Conservation (phyloP, 2,329 filamentous ascomycete species). For the Penicillium sumatraense region DNA sequence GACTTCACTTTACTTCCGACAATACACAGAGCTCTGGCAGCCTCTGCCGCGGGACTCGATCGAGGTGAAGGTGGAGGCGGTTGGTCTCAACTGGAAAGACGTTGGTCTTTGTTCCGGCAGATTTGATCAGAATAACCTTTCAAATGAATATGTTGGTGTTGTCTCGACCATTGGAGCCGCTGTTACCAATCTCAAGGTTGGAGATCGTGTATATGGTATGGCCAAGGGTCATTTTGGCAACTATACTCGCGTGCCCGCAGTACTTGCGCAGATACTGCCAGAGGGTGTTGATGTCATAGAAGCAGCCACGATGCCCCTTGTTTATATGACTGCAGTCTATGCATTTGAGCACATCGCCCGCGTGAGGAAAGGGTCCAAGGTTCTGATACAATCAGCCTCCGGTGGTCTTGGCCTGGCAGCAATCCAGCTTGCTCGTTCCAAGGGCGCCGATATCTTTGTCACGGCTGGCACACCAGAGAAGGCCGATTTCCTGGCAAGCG, state of each 20-base stretch:
- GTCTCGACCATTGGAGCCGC: constrained; percentile 16
- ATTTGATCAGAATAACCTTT: too few species aligned
- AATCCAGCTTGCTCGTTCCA: background rate
- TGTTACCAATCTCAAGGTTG: background rate
- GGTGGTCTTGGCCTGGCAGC: constrained; percentile 3
- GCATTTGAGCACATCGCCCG: background rate
- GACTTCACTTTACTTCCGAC: background rate
- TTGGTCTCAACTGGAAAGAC: constrained; percentile 37
- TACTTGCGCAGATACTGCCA: background rate
- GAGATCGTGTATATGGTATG: background rate
- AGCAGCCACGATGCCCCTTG: background rate
- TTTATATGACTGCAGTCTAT: constrained; percentile 4
- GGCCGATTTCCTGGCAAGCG: too few species aligned
- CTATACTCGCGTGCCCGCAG: background rate
- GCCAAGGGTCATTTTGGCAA: background rate
- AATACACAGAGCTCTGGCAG: background rate
- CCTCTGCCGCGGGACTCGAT: constrained; percentile 23
- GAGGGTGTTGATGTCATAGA: background rate
- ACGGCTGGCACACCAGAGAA: too few species aligned
- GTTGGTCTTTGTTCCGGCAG: constrained; percentile 14
- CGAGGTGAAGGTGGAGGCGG: constrained; percentile 37
- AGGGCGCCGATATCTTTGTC: constrained; percentile 2
- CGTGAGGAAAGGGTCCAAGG: background rate
- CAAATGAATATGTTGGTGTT: too few species aligned
- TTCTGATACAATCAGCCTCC: constrained; percentile 4